Evolutionary conservation across 306 rosid species (phyloP).

Genomic region (Sindora glabra): DNA sequence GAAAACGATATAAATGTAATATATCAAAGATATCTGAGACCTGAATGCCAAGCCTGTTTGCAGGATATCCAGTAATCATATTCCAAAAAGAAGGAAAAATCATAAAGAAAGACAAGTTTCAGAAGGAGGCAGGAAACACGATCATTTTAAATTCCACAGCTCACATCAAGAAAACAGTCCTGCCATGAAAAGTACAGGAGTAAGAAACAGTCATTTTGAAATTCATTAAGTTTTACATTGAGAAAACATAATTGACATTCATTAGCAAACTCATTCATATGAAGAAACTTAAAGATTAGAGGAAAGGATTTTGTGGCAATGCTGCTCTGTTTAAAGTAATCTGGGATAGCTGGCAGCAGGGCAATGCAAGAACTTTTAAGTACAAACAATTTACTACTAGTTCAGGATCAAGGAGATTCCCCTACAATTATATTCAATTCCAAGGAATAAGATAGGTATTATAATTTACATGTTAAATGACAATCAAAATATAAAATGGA

Average conservation of each 20-base stretch:
- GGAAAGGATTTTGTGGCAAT: background rate
- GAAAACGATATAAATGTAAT: background rate
- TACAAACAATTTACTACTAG: too few relatives aligned
- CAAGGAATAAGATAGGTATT: background rate
- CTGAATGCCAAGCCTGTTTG: background rate
- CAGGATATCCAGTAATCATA: too few relatives aligned
- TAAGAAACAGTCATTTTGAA: too few relatives aligned
- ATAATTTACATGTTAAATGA: background rate
- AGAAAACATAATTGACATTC: conserved; percentile 1
- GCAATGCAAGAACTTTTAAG: background rate
- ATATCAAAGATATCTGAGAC: conserved; percentile 3
- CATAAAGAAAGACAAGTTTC: background rate
- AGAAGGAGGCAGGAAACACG: background rate
- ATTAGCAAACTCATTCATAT: background rate
- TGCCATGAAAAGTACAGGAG: background rate
- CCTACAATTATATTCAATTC: background rate
- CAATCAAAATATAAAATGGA: background rate
- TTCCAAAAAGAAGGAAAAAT: too few relatives aligned
- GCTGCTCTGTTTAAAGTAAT: background rate
- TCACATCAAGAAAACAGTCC: background rate
- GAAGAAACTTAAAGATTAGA: background rate
- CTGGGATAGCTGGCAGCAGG: background rate
- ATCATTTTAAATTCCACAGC: background rate
- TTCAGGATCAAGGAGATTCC: background rate
- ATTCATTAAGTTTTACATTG: background rate